These are phyloP conservation scores for Phylloporus sp. DNA, from an alignment of 768 basidiomycete species.

Conservation along the genomic window DNA sequence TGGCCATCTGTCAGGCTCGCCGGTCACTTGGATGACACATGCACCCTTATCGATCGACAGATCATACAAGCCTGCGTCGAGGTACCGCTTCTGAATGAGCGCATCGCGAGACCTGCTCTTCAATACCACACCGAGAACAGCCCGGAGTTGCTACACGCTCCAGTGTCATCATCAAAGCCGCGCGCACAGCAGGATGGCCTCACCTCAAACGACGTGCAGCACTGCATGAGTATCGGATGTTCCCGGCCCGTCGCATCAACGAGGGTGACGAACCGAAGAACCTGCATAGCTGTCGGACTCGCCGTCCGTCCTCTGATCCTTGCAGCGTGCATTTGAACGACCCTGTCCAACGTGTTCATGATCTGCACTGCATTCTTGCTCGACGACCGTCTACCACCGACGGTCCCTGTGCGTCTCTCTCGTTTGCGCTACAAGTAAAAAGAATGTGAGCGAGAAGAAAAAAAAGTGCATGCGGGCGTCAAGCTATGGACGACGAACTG, in stretches of 20 bases:
- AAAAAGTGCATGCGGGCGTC: neutral
- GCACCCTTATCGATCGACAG: conserved; percentile 22
- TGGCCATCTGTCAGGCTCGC: conserved; percentile 22
- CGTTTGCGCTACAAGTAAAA: conserved; percentile 14
- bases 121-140: conserved; percentile 17
- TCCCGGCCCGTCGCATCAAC: conserved; percentile 26
- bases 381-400: conserved; percentile 1
- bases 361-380: conserved; percentile 14
- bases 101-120: conserved; percentile 15
- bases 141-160: conserved; percentile 18
- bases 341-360: conserved; percentile 18
- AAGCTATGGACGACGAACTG: conserved; percentile 6
- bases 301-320: conserved; percentile 8
- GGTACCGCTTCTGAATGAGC: conserved; percentile 21
- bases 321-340: conserved; percentile 19
- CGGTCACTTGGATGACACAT: conserved; percentile 19
- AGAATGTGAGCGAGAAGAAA: neutral
- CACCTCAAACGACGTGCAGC: conserved; percentile 26
- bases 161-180: neutral
- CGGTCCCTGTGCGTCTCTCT: conserved; percentile 6
- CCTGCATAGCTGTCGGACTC: conserved; percentile 20
- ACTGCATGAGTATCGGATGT: conserved; percentile 24
- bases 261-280: conserved; percentile 21
- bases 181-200: neutral
- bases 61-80: conserved; percentile 24